A percentile compares a stretch with the other conserved stretches of the same genome.
phyloP scores from a whole-genome alignment of 2,329 filamentous ascomycete species.

The Aspergillus sp. region DNA sequence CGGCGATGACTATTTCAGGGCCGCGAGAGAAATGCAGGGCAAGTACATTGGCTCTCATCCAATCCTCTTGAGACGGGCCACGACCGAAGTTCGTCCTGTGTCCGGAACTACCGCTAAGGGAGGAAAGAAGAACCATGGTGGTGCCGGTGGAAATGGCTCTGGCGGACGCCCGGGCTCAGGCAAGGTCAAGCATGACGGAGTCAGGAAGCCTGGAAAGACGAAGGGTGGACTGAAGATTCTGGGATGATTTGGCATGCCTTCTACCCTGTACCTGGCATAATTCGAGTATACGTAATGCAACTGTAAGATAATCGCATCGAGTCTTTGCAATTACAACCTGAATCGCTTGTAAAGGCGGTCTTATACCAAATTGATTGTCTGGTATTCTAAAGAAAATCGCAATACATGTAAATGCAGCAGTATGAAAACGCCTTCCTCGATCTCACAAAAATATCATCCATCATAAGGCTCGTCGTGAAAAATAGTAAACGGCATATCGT shows the following conservation, averaged over 20 bases:
- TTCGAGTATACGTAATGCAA: too few species aligned
- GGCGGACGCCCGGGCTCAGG: slow-evolving; percentile 30
- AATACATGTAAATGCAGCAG: too few species aligned
- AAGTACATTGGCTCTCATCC: slow-evolving; percentile 99
- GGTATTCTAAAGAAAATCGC: too few species aligned
- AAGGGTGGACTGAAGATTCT: slow-evolving; percentile 41
- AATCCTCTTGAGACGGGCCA: slow-evolving; percentile 77
- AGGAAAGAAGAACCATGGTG: slow-evolving; percentile 46
- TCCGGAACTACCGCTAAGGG: slow-evolving; percentile 53
- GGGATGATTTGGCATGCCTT: slow-evolving; percentile 23
- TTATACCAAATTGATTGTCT: too few species aligned
- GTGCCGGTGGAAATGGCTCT: slow-evolving; percentile 20
- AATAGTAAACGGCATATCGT: too few species aligned
- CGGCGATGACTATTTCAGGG: slow-evolving; percentile 92
- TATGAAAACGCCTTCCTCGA: too few species aligned
- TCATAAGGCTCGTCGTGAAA: too few species aligned
- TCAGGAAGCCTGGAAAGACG: slow-evolving; percentile 42
- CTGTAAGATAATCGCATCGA: too few species aligned
- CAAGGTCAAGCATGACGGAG: slow-evolving; percentile 39
- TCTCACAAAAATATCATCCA: too few species aligned
- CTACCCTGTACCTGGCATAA: neutral
- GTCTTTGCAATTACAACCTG: too few species aligned
- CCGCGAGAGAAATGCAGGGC: slow-evolving; percentile 95
- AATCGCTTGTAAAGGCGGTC: too few species aligned
- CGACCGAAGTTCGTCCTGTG: slow-evolving; percentile 79